Base-by-base conservation (phyloP, 768 basidiomycete genomes). In the Mycena galopus region DNA sequence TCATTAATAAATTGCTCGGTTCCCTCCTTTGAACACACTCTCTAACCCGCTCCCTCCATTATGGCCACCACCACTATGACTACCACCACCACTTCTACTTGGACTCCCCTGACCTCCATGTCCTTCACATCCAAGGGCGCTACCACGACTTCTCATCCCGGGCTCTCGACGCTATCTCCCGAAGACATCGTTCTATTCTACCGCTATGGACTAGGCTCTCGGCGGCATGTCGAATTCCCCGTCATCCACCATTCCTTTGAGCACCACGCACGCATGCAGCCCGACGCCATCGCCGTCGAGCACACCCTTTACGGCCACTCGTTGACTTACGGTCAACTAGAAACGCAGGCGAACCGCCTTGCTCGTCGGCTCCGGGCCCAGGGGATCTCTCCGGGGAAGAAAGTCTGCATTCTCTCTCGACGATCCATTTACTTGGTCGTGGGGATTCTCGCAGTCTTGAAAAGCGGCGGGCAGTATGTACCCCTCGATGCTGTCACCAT, bases 401-500 rank as follows among this genome's bases (percentile, higher is more conserved):
- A 85, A 21, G 86, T 88, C 56, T 86, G 86, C 71, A 81, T 88
- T 30, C 81, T 88, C n/a, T 83, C 82, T 21, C 81, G 83, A 50
- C 83, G 88, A 29, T 87, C 86, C 2, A 79, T 88, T 14, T 68
- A 79, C 19, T 80, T 87, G 73, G 77, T 87, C 16, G 78, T 86
- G 33, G 86, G 79, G 4, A 86, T 88, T 65, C 65, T 88, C n/a
- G 86, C 85, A 1, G 77, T 84, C 2, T 78, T 88, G 59, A 87
- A 87, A 77, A 82, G 82, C 17, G 88, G 87, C 11, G 87, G 79
- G 1, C 81, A 85, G 23, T 88, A 88, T 71, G 84, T 88, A 0
- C 88, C 87, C 14, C 77, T 88, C 25, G 88, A 88, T 74, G 86
- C 84, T 8, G 79, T 81, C 29, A 86, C 85, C 60, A 84, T 87